Conservation (phyloP, 257 asterid species). For the Echites panduratus region DNA sequence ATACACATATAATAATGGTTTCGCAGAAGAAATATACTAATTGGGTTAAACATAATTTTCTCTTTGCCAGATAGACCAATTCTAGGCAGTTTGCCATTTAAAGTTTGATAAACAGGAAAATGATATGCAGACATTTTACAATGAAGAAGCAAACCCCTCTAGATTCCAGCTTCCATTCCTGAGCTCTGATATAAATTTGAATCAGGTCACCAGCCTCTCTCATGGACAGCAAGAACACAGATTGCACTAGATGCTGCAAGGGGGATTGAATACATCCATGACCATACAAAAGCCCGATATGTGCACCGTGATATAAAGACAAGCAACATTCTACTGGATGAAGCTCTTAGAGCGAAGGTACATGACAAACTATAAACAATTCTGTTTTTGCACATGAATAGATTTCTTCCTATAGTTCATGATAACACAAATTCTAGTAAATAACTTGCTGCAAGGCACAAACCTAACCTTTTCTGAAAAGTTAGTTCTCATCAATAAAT, state of each 20-base stretch:
- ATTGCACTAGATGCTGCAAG: slow-evolving; percentile 70
- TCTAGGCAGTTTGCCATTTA: neutral
- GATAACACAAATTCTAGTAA: neutral
- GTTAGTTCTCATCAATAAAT: no score
- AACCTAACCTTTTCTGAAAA: neutral
- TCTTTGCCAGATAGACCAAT: neutral
- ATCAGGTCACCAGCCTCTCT: slow-evolving; percentile 71
- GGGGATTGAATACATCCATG: slow-evolving; percentile 86
- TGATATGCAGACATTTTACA: neutral
- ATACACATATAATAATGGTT: neutral
- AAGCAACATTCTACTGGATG: slow-evolving; percentile 69
- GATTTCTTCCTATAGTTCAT: neutral
- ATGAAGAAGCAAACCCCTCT: neutral
- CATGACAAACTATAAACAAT: neutral
- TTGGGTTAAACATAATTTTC: neutral
- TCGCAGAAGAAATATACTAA: neutral
- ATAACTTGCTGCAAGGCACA: neutral
- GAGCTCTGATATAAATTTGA: neutral
- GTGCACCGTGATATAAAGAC: slow-evolving; percentile 89
- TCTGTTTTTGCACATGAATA: neutral
- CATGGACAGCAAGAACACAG: slow-evolving; percentile 80
- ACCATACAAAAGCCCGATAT: slow-evolving; percentile 65
- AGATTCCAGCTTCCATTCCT: neutral
- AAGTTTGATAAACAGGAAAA: neutral
- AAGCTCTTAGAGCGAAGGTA: slow-evolving; percentile 82